phyloP scores from a whole-genome alignment of 2,329 filamentous ascomycete species.

The Penicillium nordicum region DNA sequence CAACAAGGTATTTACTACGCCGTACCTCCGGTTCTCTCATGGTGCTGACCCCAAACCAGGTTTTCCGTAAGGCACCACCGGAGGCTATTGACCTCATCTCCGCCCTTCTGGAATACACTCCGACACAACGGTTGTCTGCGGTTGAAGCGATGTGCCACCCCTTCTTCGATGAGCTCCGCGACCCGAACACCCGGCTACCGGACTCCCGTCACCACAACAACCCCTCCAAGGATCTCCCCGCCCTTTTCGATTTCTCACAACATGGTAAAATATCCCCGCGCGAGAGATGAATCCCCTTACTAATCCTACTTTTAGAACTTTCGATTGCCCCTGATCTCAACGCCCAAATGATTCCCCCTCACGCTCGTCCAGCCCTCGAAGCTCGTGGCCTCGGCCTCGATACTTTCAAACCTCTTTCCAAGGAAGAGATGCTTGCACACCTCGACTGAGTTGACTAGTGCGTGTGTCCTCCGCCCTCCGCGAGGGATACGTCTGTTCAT shows the following conservation, averaged over 20 bases:
- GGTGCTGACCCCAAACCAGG: slow-evolving; percentile 47
- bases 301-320: slow-evolving; percentile 63
- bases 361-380: slow-evolving; percentile 71
- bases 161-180: slow-evolving; percentile 95
- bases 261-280: slow-evolving; percentile 65
- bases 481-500: slow-evolving; percentile 36
- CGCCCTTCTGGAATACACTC: slow-evolving; percentile 90
- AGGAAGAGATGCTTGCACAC: slow-evolving; percentile 96
- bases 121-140: slow-evolving; percentile 87
- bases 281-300: background rate
- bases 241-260: slow-evolving; percentile 86
- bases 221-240: slow-evolving; percentile 74
- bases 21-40: background rate
- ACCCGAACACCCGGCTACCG: slow-evolving; percentile 84
- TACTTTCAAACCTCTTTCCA: slow-evolving; percentile 84
- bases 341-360: slow-evolving; percentile 77
- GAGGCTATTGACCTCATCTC: slow-evolving; percentile 95
- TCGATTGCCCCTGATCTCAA: slow-evolving; percentile 93
- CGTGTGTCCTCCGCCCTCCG: slow-evolving; percentile 33
- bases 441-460: slow-evolving; percentile 68
- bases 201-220: slow-evolving; percentile 89
- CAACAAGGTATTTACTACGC: slow-evolving; percentile 65
- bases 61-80: slow-evolving; percentile 92
- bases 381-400: slow-evolving; percentile 85
- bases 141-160: slow-evolving; percentile 97